Base-by-base conservation (phyloP, 768 basidiomycete species). In the Tricholomella constricta region DNA sequence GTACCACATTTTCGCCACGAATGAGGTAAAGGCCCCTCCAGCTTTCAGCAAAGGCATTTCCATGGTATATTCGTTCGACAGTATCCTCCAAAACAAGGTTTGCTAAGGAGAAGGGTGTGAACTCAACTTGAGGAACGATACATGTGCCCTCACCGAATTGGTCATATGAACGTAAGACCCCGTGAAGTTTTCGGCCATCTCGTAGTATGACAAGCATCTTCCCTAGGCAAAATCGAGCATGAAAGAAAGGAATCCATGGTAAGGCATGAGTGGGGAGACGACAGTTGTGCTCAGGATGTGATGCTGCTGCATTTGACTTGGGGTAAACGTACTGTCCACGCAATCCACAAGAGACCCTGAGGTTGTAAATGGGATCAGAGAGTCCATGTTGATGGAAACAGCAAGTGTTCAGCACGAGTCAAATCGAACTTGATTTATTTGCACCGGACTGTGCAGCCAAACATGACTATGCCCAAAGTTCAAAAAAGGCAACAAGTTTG, bases 321-420 rank as follows among this genome's bases (percentile, higher is more conserved):
- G 67, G 78, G 80, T 73, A 83, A 82, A 91, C 97, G 88, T 87
- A 99, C 97, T 97, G 88, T 99, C 97, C 78, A 99, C 97, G 73
- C 94, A 94, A 82, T 98, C 97, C 72, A 98, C 91, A 60, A 99
- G 84, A 60, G 96, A 94, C 66, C 97, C 97, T 47, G 95, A 98
- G 19, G 97, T 99, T 55, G 97, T 99, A 77, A 98, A 98, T 48
- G 96, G 93, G 66, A 98, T 98, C 62, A 98, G 75, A 51, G 94
- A 94, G 75, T 97, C 94, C 94, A 97, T 96, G 63, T 62, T 64
- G 42, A 56, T 48, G 49, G 45, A 40, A 15, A 36, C 38, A 45
- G 43, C 51, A 14, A 32, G 31, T 12, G 38, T 40, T 9, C 1
- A 22, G 10, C 2, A 19, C 17, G 4, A 19, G 4, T 19, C 6